A percentile compares a stretch with the other conserved stretches of the same genome.
Conservation (phyloP, 768 basidiomycete species). For the Daedaleopsis nitida region DNA sequence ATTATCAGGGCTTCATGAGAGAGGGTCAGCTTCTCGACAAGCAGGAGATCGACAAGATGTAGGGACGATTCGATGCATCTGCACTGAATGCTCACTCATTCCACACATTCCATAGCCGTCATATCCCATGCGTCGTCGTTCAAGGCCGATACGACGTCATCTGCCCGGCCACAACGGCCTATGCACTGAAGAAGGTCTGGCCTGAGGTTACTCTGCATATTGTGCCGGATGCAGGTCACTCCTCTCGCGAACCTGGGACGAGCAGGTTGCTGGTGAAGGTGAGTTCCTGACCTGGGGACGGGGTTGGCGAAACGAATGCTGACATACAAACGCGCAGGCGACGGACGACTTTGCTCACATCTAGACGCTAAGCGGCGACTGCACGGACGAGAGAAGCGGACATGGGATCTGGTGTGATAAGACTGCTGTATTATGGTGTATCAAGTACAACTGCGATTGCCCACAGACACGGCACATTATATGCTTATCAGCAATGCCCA, state of each 20-base stretch:
- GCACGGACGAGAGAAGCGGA: too few relatives aligned
- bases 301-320: not conserved
- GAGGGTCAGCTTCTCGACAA: constrained; percentile 85
- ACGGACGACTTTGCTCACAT: constrained; percentile 47
- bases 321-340: constrained; percentile 32
- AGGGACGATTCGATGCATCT: constrained; percentile 18
- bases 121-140: constrained; percentile 81
- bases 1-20: constrained; percentile 74
- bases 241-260: constrained; percentile 72
- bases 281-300: constrained; percentile 8
- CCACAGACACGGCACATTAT: too few relatives aligned
- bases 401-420: too few relatives aligned
- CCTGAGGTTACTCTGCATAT: constrained; percentile 77
- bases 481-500: too few relatives aligned
- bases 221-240: constrained; percentile 88
- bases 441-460: too few relatives aligned
- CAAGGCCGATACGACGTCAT: constrained; percentile 91
- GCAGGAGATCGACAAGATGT: constrained; percentile 91
- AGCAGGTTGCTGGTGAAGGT: constrained; percentile 74
- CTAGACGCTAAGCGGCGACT: not conserved
- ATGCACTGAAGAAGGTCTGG: constrained; percentile 79
- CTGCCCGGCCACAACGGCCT: constrained; percentile 84
- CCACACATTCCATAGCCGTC: constrained; percentile 52
- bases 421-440: too few relatives aligned
- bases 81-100: not conserved